These are phyloP conservation scores for Xylaria castorea DNA, from an alignment of 495 filamentous ascomycete species.

Conservation along the genomic window DNA sequence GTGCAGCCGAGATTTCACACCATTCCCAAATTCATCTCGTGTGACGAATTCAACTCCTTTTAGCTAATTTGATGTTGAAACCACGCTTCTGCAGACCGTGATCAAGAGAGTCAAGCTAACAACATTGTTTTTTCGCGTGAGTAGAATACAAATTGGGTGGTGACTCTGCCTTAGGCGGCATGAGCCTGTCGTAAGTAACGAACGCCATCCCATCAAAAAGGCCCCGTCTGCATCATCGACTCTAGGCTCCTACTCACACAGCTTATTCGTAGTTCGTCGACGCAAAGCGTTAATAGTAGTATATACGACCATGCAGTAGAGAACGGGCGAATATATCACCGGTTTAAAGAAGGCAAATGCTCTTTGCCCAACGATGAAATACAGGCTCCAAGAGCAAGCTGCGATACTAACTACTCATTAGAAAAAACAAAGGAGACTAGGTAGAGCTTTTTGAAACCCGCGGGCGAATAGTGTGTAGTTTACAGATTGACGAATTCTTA, in stretches of 20 bases:
- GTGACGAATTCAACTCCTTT: not conserved
- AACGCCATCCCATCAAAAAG: not conserved
- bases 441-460: conserved; percentile 6
- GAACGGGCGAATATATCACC: conserved; percentile 40
- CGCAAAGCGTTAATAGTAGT: conserved; percentile 11
- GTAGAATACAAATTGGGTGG: conserved; percentile 14
- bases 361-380: conserved; percentile 41
- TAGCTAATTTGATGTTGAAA: not conserved
- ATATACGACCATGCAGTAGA: conserved; percentile 36
- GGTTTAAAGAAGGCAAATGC: conserved; percentile 39
- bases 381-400: not conserved
- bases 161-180: conserved; percentile 24
- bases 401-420: not conserved
- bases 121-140: not conserved
- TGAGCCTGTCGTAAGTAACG: conserved; percentile 23
- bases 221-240: not conserved
- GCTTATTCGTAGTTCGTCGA: conserved; percentile 4
- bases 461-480: not conserved
- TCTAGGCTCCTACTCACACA: not conserved
- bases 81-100: not conserved
- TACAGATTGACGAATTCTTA: conserved; percentile 10
- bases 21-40: not conserved
- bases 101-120: not conserved
- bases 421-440: conserved; percentile 38
- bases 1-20: not conserved